phyloP scores from a whole-genome alignment of 2,329 filamentous ascomycete species.

The Clonostachys rhizophaga region DNA sequence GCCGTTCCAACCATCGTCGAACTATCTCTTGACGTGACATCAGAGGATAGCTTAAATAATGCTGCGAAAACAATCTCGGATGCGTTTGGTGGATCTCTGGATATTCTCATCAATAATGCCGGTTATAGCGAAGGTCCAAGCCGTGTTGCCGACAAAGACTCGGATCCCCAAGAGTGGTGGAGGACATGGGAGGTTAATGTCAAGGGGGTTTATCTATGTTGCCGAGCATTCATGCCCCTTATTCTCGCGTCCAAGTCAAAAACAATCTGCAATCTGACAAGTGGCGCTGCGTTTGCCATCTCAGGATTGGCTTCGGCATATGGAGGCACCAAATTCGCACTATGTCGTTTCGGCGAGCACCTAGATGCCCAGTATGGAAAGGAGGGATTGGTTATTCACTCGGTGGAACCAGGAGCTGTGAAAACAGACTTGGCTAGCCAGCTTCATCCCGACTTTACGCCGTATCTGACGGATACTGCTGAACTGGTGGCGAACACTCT shows the following conservation, averaged over 20 bases:
- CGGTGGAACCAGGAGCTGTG: slow-evolving; percentile 28
- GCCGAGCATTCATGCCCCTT: slow-evolving; percentile 41
- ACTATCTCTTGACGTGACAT: slow-evolving; percentile 30
- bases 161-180: slow-evolving; percentile 35
- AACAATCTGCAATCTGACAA: slow-evolving; percentile 41
- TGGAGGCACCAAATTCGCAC: slow-evolving; percentile 38
- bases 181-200: slow-evolving; percentile 43
- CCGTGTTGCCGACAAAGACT: slow-evolving; percentile 19
- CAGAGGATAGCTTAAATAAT: slow-evolving; percentile 17
- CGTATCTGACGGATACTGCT: slow-evolving; percentile 22
- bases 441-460: background rate
- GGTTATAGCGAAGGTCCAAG: slow-evolving; percentile 28
- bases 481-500: slow-evolving; percentile 35
- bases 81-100: slow-evolving; percentile 23
- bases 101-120: slow-evolving; percentile 38
- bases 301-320: slow-evolving; percentile 31
- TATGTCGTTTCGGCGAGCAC: slow-evolving; percentile 41
- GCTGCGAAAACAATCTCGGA: slow-evolving; percentile 14
- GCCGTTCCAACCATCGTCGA: slow-evolving; percentile 24
- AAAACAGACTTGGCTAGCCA: slow-evolving; percentile 18
- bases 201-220: slow-evolving; percentile 38
- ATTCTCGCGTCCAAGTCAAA: slow-evolving; percentile 26
- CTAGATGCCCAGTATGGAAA: slow-evolving; percentile 35
- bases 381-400: slow-evolving; percentile 30
- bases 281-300: slow-evolving; percentile 15